These are phyloP conservation scores for Golubevia pallescens DNA, from an alignment of 1,284 basidiomycete genomes.

Conservation along the genomic window DNA sequence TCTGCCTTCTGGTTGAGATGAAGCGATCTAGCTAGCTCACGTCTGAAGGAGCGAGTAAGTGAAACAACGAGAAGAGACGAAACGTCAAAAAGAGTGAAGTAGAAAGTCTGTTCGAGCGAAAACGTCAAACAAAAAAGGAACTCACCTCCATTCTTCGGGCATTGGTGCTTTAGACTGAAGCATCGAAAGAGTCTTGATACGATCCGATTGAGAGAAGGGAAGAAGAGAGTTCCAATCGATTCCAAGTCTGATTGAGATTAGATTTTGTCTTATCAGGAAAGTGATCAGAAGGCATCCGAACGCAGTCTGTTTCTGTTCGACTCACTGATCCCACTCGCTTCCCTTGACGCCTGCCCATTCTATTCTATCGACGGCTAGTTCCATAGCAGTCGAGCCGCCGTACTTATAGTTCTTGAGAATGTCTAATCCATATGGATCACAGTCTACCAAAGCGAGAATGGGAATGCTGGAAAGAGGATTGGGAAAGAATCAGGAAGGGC, in stretches of 20 bases:
- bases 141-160: slow-evolving; percentile 1
- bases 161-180: background rate
- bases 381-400: background rate
- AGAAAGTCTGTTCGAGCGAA: background rate
- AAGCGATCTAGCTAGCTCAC: background rate
- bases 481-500: background rate
- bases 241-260: background rate
- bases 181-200: background rate
- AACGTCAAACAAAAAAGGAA: too few relatives aligned
- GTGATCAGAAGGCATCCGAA: slow-evolving; percentile 14
- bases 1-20: background rate
- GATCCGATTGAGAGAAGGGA: background rate
- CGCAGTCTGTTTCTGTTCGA: slow-evolving; percentile 21
- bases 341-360: background rate
- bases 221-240: background rate
- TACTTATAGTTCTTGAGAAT: slow-evolving; percentile 18
- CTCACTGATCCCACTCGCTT: background rate
- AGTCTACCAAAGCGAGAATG: slow-evolving; percentile 6
- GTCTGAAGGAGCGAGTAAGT: background rate
- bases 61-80: background rate
- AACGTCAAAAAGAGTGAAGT: background rate
- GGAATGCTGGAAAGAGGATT: slow-evolving; percentile 8
- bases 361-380: background rate
- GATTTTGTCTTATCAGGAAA: too few relatives aligned
- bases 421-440: slow-evolving; percentile 46